Evolutionary conservation across 495 filamentous ascomycete species (phyloP).

Genomic region (Letharia columbiana): DNA sequence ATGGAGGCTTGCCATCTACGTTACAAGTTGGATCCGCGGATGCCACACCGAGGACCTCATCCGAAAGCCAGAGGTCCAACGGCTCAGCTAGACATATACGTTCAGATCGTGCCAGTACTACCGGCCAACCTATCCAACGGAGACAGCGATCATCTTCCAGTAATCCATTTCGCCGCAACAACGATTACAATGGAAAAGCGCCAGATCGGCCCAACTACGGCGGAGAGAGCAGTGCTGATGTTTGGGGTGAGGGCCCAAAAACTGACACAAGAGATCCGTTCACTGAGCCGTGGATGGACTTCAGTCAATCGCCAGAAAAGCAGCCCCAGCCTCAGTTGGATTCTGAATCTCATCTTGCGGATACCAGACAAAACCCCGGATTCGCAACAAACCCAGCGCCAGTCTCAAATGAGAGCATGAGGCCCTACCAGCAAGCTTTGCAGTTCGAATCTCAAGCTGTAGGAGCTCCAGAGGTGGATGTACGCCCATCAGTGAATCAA

Average conservation of each 20-base stretch:
- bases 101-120: not conserved
- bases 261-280: not conserved
- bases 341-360: not conserved
- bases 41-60: conserved; percentile 22
- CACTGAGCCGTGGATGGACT: conserved; percentile 21
- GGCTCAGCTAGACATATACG: not conserved
- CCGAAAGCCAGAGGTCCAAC: conserved; percentile 19
- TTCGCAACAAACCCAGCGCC: not conserved
- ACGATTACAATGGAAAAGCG: conserved; percentile 3
- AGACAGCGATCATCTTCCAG: conserved; percentile 13
- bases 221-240: conserved; percentile 13
- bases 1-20: conserved; percentile 6
- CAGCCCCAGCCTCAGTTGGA: not conserved
- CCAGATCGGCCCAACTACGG: conserved; percentile 8
- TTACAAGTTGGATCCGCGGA: conserved; percentile 9
- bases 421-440: not conserved
- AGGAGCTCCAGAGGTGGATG: not conserved
- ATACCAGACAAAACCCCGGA: not conserved
- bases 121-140: not conserved
- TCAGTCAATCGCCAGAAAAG: conserved; percentile 7
- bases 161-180: conserved; percentile 14
- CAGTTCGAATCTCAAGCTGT: not conserved
- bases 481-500: not conserved
- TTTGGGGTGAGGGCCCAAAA: conserved; percentile 11
- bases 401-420: not conserved